Base-by-base conservation (phyloP, 2,329 filamentous ascomycete species). In the Penicillium sp. region DNA sequence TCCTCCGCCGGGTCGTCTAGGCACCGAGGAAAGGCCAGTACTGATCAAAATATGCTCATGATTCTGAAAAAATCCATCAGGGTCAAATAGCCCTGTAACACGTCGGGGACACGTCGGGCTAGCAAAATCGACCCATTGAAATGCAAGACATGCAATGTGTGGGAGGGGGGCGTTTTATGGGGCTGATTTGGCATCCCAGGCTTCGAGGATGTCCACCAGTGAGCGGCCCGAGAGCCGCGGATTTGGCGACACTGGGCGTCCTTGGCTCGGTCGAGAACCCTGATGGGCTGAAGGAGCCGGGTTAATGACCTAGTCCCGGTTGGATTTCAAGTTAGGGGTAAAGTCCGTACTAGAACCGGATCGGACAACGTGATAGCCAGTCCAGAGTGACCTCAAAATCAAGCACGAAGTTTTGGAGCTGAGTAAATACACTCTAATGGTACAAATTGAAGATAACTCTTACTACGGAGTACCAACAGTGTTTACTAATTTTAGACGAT, bases 241-340 rank as follows among this genome's bases (percentile, higher is more conserved):
- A 38, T 35, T 43, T 26, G 48, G 52, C 52, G 52, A 55, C 25
- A 33, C 52, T 38, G 42, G 53, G 53, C 53, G 40, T 48, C 22
- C 55, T 51, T 57, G 55, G 55, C 55, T 51, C 42, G 43, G 38
- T 42, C 52, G 38, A 55, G 52, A 55, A 40, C 22, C 38, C 52
- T 43, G 26, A 28, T 42, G 22, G 33, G 51, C 48, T 40, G 35
- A 53, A 26, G 28, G 48, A 19, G 35, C 33, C 33, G 33, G 19
- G 19, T 22, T 22, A 22, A 22, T 22, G 19, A 30, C 28, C 5
- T 5, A 33, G 46, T n/a, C 38, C 38, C 38, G 2, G 5, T 40
- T 40, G 38, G 40, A 42, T 13, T 13, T 22, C 22, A 46, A 26
- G 22, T 28, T 26, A 45, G 43, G 43, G 45, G 25, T 30, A 2